Evolutionary conservation across 2,329 filamentous ascomycete genomes (phyloP).

Genomic region (Botrytis fragariae): DNA sequence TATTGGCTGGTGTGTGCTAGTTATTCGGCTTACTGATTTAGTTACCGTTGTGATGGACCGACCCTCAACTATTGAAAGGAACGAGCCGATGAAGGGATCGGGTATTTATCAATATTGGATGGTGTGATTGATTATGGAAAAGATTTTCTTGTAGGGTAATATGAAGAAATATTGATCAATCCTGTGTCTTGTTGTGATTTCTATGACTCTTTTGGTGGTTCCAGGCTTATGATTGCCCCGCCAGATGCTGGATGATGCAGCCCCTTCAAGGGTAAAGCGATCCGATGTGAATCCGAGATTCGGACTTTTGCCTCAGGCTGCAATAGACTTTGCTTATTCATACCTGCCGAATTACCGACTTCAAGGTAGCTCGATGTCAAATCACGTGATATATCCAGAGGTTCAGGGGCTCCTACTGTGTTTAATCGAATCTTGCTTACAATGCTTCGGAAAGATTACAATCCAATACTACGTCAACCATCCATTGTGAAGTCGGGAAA

Average conservation of each 20-base stretch:
- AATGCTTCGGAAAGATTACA: background rate
- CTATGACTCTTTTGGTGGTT: slow-evolving; percentile 6
- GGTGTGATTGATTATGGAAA: background rate
- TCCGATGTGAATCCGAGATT: slow-evolving; percentile 4
- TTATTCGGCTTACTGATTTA: slow-evolving; percentile 14
- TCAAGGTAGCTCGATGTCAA: background rate
- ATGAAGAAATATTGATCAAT: slow-evolving; percentile 14
- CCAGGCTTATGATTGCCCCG: slow-evolving; percentile 12
- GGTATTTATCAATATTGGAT: background rate
- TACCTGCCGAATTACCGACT: background rate
- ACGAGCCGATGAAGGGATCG: slow-evolving; percentile 1
- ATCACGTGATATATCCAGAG: background rate
- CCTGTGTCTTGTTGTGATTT: slow-evolving; percentile 1
- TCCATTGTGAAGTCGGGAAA: background rate
- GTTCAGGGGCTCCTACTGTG: background rate
- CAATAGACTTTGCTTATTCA: background rate
- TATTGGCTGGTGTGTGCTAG: slow-evolving; percentile 40
- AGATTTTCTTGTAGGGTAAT: slow-evolving; percentile 5
- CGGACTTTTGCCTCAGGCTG: background rate
- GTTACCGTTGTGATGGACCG: background rate
- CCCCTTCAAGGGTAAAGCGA: background rate
- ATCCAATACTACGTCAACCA: background rate
- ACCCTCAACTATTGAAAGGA: slow-evolving; percentile 8
- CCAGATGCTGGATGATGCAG: slow-evolving; percentile 4
- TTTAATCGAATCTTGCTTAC: background rate